Evolutionary conservation across 345 rosid species (phyloP), one percentile per base, ranked within the genome.

Genomic region (Bruguiera sexangula): DNA sequence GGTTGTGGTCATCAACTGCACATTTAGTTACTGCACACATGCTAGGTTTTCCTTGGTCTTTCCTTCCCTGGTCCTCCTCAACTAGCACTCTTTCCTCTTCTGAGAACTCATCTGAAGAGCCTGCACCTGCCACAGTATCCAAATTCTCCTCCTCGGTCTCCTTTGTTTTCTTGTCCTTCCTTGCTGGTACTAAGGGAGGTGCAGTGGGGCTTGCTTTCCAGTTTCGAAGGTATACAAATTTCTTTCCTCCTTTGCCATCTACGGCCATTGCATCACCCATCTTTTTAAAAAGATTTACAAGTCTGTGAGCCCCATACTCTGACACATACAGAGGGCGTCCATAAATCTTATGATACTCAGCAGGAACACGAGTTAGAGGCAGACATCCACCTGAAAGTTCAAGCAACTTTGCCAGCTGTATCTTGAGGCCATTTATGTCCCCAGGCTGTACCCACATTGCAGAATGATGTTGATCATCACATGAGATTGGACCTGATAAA

Each of bases 391-490:
- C 98, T 1, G 88, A 87, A 53, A 87, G 86, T 76, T 92, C 92
- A 39, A 95, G 86, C 78, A 95, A 78, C 83, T 87, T 95, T 52
- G 90, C 85, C 54, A 95, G 62, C 77, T 90, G 97, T 20, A 79
- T 76, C 77, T 85, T 96, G 69, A 96, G 69, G 51, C 99, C 97
- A 27, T 85, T 89, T 21, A 92, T 66, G 72, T 90, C 98, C 53
- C 99, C 99, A 3, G 97, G 99, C 65, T 89, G 96, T 8, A 90
- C 93, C 96, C 96, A 92, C 89, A 85, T 81, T 1, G 83, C 74
- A 0, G 87, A 76, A 80, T 87, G 88, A 79, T 73, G 82, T 43
- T 82, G 87, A 73, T 91, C 97, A 60, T 58, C 66, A 15, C 66
- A 82, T 65, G 82, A 74, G 65, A 46, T 69, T 27, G 79, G 76